These are phyloP conservation scores for Hymenoscyphus infarciens DNA, from an alignment of 2,329 filamentous ascomycete genomes.

Conservation along the genomic window DNA sequence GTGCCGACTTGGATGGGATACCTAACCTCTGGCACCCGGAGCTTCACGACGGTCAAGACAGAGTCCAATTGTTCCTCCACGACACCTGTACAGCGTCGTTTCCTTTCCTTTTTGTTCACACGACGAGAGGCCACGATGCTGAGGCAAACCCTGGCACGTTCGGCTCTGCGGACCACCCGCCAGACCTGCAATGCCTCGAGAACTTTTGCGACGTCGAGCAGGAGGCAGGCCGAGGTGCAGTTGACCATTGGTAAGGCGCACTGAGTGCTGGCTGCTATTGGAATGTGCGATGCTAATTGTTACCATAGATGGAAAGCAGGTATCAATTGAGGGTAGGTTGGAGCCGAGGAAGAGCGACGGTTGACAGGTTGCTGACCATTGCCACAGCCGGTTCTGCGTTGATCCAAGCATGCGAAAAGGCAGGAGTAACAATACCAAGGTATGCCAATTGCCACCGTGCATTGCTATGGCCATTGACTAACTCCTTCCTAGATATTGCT, in stretches of 20 bases:
- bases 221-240: slow-evolving; percentile 87
- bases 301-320: slow-evolving; percentile 85
- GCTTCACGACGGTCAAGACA: slow-evolving; percentile 19
- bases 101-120: slow-evolving; percentile 40
- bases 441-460: slow-evolving; percentile 39
- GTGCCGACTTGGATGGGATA: slow-evolving; percentile 13
- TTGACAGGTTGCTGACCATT: slow-evolving; percentile 37
- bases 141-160: slow-evolving; percentile 64
- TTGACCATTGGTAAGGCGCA: slow-evolving; percentile 79
- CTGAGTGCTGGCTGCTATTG: slow-evolving; percentile 20
- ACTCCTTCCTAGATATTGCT: slow-evolving; percentile 72
- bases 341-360: slow-evolving; percentile 16
- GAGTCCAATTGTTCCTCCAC: slow-evolving; percentile 23
- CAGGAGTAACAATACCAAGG: slow-evolving; percentile 84
- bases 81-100: slow-evolving; percentile 23
- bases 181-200: slow-evolving; percentile 61
- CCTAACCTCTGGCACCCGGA: slow-evolving; percentile 13
- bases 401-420: slow-evolving; percentile 99
- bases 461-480: neutral
- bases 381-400: slow-evolving; percentile 83
- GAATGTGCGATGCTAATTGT: slow-evolving; percentile 26
- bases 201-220: slow-evolving; percentile 76
- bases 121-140: slow-evolving; percentile 64
- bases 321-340: slow-evolving; percentile 85
- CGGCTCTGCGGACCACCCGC: slow-evolving; percentile 62